Base-by-base conservation (phyloP, 2,329 filamentous ascomycete species). In the Sporothrix pallida region DNA sequence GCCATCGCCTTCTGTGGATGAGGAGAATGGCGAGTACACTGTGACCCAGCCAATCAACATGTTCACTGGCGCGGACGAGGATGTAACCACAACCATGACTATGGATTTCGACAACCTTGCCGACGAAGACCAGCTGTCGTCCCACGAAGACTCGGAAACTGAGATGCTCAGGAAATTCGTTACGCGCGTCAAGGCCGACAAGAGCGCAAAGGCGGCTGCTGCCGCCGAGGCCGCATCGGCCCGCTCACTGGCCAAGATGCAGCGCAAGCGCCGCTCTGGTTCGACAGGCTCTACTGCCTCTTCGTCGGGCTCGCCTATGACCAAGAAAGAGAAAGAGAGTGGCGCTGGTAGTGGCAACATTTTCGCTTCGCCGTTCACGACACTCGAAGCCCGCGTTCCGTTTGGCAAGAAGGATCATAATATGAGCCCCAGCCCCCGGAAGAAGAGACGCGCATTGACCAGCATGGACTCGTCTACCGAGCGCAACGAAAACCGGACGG, bases 391-490 rank as follows among this genome's bases (percentile, higher is more conserved):
- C 68, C 79, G 81, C 9, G 71, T 73, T n/a, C 81, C 82, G 15
- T 78, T 83, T 15, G 79, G 79, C 37, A 76, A 77, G 17, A 82
- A 79, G 77, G 81, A 82, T 68, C 73, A 77, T 42, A 83, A 83
- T 78, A 75, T 75, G 73, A 83, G 81, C 73, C 81, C 82, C 9
- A 83, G 81, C 75, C 82, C 81, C 8, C 75, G 75, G 26, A 83
- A 83, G 78, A 83, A 83, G 77, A 78, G 81, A 42, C 83, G 83
- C 77, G 78, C 78, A 13, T 54, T 72, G 42, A 74, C 31, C 1
- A 20, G 67, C 62, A 70, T 71, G 31, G 31, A 37, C 31, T 7
- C 31, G 20, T 31, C 52, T 15, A 15, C 31, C 1, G 46, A 50
- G 15, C 10, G 31, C 2, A 65, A 42, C 42, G 72, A 74, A 5